phyloP scores from a whole-genome alignment of 108 stramenopile genomes.

The Cyclotella cryptica region DNA sequence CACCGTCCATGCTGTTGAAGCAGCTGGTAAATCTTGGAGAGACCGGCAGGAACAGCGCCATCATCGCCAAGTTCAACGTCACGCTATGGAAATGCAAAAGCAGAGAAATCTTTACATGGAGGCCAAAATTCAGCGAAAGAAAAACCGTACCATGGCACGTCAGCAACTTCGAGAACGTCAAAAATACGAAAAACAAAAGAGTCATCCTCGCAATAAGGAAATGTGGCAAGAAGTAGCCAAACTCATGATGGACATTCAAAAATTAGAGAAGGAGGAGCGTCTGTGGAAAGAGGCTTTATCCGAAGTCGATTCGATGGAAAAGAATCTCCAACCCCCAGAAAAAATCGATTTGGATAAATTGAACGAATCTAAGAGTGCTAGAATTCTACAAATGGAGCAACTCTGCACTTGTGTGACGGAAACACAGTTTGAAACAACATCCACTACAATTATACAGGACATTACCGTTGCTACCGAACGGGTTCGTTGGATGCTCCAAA shows the following conservation, averaged over 20 bases:
- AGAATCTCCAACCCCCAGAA: constrained; percentile 35
- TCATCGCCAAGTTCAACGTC: constrained; percentile 12
- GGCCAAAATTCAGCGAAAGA: constrained; percentile 36
- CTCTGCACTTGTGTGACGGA: constrained; percentile 6
- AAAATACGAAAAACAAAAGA: constrained; percentile 34
- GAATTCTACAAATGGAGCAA: constrained; percentile 1
- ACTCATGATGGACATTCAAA: constrained; percentile 52
- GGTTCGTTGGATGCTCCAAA: constrained; percentile 44
- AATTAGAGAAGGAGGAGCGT: constrained; percentile 51
- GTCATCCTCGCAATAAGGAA: constrained; percentile 52
- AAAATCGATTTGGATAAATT: constrained; percentile 34
- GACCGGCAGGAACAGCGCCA: constrained; percentile 32
- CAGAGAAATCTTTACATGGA: constrained; percentile 6
- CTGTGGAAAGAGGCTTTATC: constrained; percentile 43
- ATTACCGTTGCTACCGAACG: constrained; percentile 51
- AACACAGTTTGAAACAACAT: constrained; percentile 32
- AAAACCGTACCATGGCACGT: constrained; percentile 30
- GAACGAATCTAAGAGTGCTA: constrained; percentile 6
- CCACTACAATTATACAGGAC: constrained; percentile 46
- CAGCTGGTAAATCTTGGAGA: constrained; percentile 41
- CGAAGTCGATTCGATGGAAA: constrained; percentile 43
- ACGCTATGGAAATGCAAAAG: constrained; percentile 21
- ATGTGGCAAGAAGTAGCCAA: constrained; percentile 51
- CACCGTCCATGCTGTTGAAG: constrained; percentile 27
- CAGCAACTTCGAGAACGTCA: constrained; percentile 28